Conservation (phyloP, 805 yeast genomes). For the Geotrichum ghanense region DNA sequence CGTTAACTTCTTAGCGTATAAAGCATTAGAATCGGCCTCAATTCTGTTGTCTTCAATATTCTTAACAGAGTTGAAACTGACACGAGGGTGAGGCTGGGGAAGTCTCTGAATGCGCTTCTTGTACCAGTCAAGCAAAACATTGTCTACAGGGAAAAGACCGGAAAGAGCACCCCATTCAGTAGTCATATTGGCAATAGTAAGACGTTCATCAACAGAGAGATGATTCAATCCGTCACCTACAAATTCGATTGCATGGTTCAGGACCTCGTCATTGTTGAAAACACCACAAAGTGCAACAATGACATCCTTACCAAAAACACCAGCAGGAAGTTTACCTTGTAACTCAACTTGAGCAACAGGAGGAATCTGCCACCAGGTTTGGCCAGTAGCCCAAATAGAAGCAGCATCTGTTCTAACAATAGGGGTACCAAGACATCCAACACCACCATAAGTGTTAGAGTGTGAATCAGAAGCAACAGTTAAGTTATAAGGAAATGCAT, state of each 20-base stretch:
- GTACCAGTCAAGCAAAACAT: conserved; percentile 68
- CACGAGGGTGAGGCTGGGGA: conserved; percentile 73
- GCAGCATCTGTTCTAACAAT: conserved; percentile 99
- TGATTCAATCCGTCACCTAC: conserved; percentile 67
- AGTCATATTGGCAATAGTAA: conserved; percentile 40
- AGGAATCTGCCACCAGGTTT: conserved; percentile 99
- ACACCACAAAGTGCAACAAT: conserved; percentile 93
- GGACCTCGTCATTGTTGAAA: conserved; percentile 82
- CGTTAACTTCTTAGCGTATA: conserved; percentile 76
- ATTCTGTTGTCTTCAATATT: conserved; percentile 34
- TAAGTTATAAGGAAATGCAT: conserved; percentile 86
- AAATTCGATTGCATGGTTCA: conserved; percentile 90
- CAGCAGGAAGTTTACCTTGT: conserved; percentile 66
- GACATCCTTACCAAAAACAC: conserved; percentile 93
- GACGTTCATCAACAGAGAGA: conserved; percentile 34
- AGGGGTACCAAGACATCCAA: conserved; percentile 93
- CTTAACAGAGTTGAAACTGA: conserved; percentile 51
- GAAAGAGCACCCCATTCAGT: conserved; percentile 98
- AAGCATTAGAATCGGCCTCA: conserved; percentile 64
- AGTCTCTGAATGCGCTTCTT: conserved; percentile 44
- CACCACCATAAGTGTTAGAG: conserved; percentile 95
- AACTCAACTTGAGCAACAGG: conserved; percentile 94
- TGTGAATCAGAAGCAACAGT: conserved; percentile 98
- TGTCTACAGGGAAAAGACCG: conserved; percentile 95
- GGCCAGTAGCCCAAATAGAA: conserved; percentile 98